These are phyloP conservation scores for Aaosphaeria arxii DNA, from an alignment of 2,329 filamentous ascomycete species.

Conservation along the genomic window DNA sequence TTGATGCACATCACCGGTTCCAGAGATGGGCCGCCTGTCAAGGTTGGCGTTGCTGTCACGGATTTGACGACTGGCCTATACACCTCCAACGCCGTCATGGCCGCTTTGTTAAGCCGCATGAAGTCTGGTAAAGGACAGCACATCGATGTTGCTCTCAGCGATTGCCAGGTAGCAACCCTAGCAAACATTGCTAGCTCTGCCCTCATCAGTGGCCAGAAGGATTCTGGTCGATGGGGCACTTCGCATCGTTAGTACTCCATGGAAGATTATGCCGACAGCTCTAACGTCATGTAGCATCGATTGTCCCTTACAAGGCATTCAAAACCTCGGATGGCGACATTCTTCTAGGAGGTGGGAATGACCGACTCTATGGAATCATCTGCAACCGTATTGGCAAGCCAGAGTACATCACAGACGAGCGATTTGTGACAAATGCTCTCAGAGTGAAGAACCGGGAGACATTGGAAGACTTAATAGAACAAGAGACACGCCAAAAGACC, in stretches of 20 bases:
- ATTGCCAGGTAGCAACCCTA: conserved; percentile 91
- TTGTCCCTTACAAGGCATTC: conserved; percentile 91
- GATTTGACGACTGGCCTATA: conserved; percentile 95
- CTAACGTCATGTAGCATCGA: conserved; percentile 65
- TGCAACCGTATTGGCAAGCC: conserved; percentile 56
- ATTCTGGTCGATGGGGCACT: conserved; percentile 90
- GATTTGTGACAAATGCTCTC: conserved; percentile 58
- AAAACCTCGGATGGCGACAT: conserved; percentile 62
- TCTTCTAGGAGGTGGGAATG: conserved; percentile 63
- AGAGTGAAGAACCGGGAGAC: conserved; percentile 68
- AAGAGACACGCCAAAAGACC: conserved; percentile 69
- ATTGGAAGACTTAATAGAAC: conserved; percentile 77
- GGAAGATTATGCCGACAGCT: conserved; percentile 5
- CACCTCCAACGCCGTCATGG: conserved; percentile 93
- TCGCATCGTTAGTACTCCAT: conserved; percentile 68
- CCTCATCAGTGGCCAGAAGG: conserved; percentile 81
- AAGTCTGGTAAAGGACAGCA: conserved; percentile 82
- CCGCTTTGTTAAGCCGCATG: conserved; percentile 73
- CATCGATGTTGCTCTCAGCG: conserved; percentile 85
- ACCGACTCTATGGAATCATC: conserved; percentile 59
- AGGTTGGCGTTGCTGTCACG: conserved; percentile 95
- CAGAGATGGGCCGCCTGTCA: conserved; percentile 85
- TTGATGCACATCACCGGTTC: conserved; percentile 97
- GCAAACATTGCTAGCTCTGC: conserved; percentile 95
- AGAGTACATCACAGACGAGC: conserved; percentile 56